phyloP scores from a whole-genome alignment of 2,329 filamentous ascomycete genomes.

The Sphaerostilbella broomeana region DNA sequence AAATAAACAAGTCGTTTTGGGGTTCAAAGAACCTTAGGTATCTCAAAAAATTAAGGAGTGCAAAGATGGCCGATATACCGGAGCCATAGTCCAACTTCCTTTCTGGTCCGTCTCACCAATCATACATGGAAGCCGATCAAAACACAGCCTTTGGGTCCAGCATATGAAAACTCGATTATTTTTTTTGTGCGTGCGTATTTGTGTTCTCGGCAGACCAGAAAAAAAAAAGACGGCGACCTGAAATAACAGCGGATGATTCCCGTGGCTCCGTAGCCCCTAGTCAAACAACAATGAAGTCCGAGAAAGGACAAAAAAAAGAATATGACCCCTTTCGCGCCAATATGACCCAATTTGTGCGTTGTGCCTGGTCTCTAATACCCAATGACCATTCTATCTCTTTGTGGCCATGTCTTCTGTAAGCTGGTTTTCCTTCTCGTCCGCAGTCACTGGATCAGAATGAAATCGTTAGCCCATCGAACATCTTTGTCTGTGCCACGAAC shows the following conservation, averaged over 20 bases:
- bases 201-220: conserved; percentile 8
- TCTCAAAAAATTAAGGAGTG: conserved; percentile 14
- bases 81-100: conserved; percentile 7
- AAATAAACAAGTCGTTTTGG: conserved; percentile 6
- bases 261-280: conserved; percentile 8
- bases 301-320: conserved; percentile 2
- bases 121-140: conserved; percentile 12
- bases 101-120: conserved; percentile 14
- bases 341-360: conserved; percentile 8
- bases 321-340: conserved; percentile 10
- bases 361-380: conserved; percentile 11
- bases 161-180: conserved; percentile 7
- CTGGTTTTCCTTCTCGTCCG: conserved; percentile 11
- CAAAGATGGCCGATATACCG: conserved; percentile 5
- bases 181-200: conserved; percentile 10
- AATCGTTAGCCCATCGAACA: conserved; percentile 14
- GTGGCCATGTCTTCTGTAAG: conserved; percentile 15
- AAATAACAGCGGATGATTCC: conserved; percentile 11
- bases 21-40: conserved; percentile 10
- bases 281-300: background rate
- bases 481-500: conserved; percentile 10
- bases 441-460: conserved; percentile 14
- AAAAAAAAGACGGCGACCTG: conserved; percentile 6
- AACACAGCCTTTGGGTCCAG: conserved; percentile 5
- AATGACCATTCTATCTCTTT: conserved; percentile 10